Conservation (phyloP, 352 stramenopile species). For the Phytophthora vignae region DNA sequence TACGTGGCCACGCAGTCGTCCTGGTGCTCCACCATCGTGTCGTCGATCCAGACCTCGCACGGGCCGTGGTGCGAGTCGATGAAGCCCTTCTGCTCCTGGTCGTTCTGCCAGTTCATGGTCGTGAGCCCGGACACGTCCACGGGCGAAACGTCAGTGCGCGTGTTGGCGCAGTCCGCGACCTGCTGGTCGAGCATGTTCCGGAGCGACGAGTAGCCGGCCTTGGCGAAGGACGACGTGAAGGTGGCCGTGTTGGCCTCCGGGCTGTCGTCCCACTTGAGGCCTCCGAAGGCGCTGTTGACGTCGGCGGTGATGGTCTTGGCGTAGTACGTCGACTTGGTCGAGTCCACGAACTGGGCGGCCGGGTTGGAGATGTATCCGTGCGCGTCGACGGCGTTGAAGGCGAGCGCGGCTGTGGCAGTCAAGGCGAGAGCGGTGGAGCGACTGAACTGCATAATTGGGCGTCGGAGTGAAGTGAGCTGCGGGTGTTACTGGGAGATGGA, state of each 20-base stretch:
- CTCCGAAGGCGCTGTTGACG: conserved; percentile 49
- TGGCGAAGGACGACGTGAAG: conserved; percentile 52
- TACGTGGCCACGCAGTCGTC: conserved; percentile 54
- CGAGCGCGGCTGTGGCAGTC: conserved; percentile 9
- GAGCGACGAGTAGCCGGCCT: conserved; percentile 54
- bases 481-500: conserved; percentile 11
- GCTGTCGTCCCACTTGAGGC: conserved; percentile 66
- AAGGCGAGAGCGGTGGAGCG: conserved; percentile 4
- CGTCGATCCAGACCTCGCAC: conserved; percentile 68
- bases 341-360: conserved; percentile 44
- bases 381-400: conserved; percentile 32
- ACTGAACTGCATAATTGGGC: conserved; percentile 20
- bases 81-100: conserved; percentile 56
- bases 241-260: conserved; percentile 49
- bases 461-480: neutral
- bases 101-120: conserved; percentile 57
- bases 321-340: conserved; percentile 45
- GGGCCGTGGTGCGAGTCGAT: conserved; percentile 61
- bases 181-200: conserved; percentile 49
- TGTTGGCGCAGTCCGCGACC: conserved; percentile 53
- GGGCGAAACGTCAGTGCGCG: conserved; percentile 38
- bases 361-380: conserved; percentile 67
- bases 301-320: conserved; percentile 46
- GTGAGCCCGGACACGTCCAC: conserved; percentile 53
- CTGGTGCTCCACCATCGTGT: conserved; percentile 53